Percentiles rank a stretch among this genome's conserved stretches.
These are phyloP conservation scores for Daldinia vernicosa DNA, from an alignment of 495 filamentous ascomycete species.

Conservation along the genomic window DNA sequence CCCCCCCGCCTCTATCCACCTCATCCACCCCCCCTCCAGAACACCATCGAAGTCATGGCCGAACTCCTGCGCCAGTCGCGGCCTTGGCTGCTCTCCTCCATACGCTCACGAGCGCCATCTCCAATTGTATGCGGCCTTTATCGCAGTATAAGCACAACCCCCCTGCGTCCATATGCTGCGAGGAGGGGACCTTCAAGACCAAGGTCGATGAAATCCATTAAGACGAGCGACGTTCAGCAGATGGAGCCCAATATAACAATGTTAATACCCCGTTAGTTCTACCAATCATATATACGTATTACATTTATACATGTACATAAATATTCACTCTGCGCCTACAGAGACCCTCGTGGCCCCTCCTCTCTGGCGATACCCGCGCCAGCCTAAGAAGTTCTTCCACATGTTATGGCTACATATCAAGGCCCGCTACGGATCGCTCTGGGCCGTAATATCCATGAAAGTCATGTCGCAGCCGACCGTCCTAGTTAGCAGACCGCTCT, in stretches of 20 bases:
- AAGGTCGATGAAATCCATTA: background rate
- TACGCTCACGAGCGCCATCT: background rate
- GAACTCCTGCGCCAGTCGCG: slow-evolving; percentile 28
- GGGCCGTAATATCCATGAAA: slow-evolving; percentile 21
- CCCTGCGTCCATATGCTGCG: slow-evolving; percentile 10
- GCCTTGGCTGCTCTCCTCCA: slow-evolving; percentile 23
- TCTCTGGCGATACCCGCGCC: slow-evolving; percentile 37
- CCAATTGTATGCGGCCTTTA: slow-evolving; percentile 7
- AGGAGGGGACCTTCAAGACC: background rate
- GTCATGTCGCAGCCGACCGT: slow-evolving; percentile 43
- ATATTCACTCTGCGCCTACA: background rate
- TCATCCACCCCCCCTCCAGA: background rate
- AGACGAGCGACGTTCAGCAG: background rate
- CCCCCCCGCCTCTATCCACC: background rate
- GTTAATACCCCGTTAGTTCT: slow-evolving; percentile 33
- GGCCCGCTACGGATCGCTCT: slow-evolving; percentile 8
- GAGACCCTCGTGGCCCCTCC: slow-evolving; percentile 43
- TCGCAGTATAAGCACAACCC: slow-evolving; percentile 17
- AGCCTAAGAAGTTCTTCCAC: slow-evolving; percentile 34
- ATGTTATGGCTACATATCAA: slow-evolving; percentile 36
- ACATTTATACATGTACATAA: background rate
- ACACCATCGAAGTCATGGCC: slow-evolving; percentile 21
- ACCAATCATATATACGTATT: background rate
- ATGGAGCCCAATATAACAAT: slow-evolving; percentile 16
- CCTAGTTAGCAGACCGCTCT: slow-evolving; percentile 39